Base-by-base conservation (phyloP, 2,329 filamentous ascomycete species). In the Dactylellina parvicollis region DNA sequence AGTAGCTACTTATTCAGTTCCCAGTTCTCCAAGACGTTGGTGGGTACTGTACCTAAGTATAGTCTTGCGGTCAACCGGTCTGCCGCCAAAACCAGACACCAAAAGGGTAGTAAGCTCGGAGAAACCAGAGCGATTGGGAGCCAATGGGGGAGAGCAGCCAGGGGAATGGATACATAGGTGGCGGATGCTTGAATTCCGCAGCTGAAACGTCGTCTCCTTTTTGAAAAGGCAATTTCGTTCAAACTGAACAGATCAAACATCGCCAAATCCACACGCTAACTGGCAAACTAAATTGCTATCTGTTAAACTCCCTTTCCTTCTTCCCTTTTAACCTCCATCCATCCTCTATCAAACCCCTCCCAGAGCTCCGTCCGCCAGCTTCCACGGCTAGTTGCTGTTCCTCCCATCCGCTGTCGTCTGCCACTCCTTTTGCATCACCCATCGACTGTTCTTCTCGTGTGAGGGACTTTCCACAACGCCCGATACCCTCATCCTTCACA, bases 151-250 rank as follows among this genome's bases (percentile, higher is more conserved):
- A 38, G 22, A 18, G 28, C 14, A 40, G 57, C 59, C 59, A 64
- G 59, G 59, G 59, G 59, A 54, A 54, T 20, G n/a, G n/a, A 24
- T 16, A 47, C 47, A 26, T 42, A 24, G 59, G 42, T 16, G 42
- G 36, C 32, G 50, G 26, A 36, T n/a, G 16, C 18, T 50, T 40
- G 60, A 38, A 46, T 54, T 46, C 26, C 44, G 32, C 60, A 47
- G 54, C 54, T 73, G 69, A 73, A 73, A 73, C 69, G 54, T 46
- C 64, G 64, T 73, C 69, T 65, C 69, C 69, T 60, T 73, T 73
- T 73, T 55, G 44, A 57, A 36, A 32, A 46, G 60, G 50, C 47
- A 73, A 73, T 73, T 73, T 60, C 52, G 44, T 44, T 60, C 28
- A 24, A 54, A 65, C 54, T 46, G 64, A 69, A 69, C 59, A 65